Evolutionary conservation across 2,329 filamentous ascomycete genomes (phyloP).

Genomic region (Cordyceps javanica): DNA sequence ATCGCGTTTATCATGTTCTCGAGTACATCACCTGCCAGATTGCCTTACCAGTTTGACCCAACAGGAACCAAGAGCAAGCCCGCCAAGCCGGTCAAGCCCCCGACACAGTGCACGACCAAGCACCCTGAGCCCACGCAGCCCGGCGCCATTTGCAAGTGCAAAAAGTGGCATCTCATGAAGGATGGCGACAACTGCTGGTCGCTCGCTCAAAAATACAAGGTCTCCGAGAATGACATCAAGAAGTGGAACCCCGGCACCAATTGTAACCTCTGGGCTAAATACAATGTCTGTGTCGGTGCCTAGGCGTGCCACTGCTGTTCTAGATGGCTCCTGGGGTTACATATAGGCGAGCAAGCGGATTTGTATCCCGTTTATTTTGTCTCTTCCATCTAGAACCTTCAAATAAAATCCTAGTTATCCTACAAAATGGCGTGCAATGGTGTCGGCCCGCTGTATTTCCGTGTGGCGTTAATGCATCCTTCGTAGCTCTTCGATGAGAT

Average conservation of each 20-base stretch:
- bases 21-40: background rate
- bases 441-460: background rate
- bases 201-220: background rate
- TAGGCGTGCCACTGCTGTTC: background rate
- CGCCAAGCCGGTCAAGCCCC: background rate
- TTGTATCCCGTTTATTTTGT: too few relatives aligned
- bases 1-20: background rate
- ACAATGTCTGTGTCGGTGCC: conserved; percentile 4
- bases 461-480: conserved; percentile 46
- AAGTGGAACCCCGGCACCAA: background rate
- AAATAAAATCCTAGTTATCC: background rate
- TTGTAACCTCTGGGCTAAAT: background rate
- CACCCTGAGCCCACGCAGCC: background rate
- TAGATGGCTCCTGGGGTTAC: too few relatives aligned
- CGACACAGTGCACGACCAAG: background rate
- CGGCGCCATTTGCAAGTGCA: background rate
- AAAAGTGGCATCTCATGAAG: background rate
- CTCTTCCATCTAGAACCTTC: background rate
- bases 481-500: conserved; percentile 56
- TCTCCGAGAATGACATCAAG: background rate
- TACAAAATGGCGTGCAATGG: background rate
- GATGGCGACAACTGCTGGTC: background rate
- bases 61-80: background rate
- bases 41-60: background rate
- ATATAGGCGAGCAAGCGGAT: too few relatives aligned